A percentile compares a stretch with the other conserved stretches of the same genome.
phyloP scores from a whole-genome alignment of 2,329 filamentous ascomycete genomes.

The Cordyceps pruinosa region DNA sequence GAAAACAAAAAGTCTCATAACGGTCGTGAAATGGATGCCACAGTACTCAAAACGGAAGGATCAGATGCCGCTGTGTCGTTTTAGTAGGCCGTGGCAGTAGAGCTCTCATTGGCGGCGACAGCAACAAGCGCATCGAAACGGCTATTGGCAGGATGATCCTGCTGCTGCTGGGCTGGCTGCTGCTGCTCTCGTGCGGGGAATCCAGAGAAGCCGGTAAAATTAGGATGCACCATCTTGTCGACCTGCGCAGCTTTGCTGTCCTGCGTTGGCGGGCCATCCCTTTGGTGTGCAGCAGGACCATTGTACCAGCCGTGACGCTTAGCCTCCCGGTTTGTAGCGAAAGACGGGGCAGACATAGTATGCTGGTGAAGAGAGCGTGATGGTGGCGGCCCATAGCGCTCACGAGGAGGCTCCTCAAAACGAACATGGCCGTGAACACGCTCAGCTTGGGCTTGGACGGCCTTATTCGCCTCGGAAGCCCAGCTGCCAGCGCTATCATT shows the following conservation, averaged over 20 bases:
- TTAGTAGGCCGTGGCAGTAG: constrained; percentile 35
- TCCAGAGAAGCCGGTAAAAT: constrained; percentile 44
- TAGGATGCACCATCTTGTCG: constrained; percentile 52
- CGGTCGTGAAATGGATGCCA: neutral
- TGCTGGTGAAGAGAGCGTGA: constrained; percentile 43
- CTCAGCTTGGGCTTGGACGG: constrained; percentile 49
- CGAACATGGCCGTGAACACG: constrained; percentile 43
- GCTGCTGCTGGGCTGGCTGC: constrained; percentile 17
- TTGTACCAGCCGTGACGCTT: constrained; percentile 72
- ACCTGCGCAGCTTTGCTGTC: constrained; percentile 38
- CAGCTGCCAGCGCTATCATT: constrained; percentile 47
- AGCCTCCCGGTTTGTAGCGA: constrained; percentile 49
- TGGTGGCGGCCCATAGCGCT: constrained; percentile 23
- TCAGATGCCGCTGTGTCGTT: neutral
- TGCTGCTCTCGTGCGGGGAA: constrained; percentile 36
- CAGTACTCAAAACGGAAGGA: neutral
- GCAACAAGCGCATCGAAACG: constrained; percentile 37
- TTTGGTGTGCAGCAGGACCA: constrained; percentile 35
- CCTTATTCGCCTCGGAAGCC: constrained; percentile 50
- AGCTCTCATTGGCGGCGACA: constrained; percentile 38
- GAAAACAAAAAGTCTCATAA: neutral
- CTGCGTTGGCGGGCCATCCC: constrained; percentile 27
- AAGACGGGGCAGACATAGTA: constrained; percentile 52
- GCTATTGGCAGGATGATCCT: constrained; percentile 11
- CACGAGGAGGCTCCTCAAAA: constrained; percentile 41